phyloP scores from a whole-genome alignment of 768 basidiomycete species.

The Leccinum fibrillosum region DNA sequence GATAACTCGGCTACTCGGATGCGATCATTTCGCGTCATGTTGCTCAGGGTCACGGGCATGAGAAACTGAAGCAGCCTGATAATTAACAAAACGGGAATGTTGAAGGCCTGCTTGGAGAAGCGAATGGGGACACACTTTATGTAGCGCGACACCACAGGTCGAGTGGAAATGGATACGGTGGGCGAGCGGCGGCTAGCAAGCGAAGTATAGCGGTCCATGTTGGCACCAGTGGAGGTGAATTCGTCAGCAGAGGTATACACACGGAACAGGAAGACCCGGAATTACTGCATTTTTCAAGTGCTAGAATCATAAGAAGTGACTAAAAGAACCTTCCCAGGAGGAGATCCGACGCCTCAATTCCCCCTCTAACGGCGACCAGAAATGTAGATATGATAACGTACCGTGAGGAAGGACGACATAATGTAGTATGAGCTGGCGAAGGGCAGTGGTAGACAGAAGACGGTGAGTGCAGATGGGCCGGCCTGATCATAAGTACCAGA shows the following conservation, averaged over 20 bases:
- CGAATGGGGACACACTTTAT: not conserved
- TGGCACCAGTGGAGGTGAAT: not conserved
- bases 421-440: not conserved
- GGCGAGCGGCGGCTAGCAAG: not conserved
- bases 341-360: not conserved
- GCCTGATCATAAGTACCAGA: too few species aligned
- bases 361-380: conserved; percentile 2
- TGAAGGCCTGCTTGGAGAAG: not conserved
- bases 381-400: not conserved
- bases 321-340: not conserved
- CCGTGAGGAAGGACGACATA: not conserved
- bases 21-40: not conserved
- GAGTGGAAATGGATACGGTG: not conserved
- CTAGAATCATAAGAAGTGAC: not conserved
- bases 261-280: not conserved
- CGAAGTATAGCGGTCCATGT: not conserved
- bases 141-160: not conserved
- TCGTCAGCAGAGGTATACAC: not conserved
- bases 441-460: too few species aligned
- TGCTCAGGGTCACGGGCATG: conserved; percentile 12
- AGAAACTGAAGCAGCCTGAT: not conserved
- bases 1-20: conserved; percentile 17
- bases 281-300: not conserved
- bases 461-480: too few species aligned
- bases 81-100: not conserved